phyloP scores from a whole-genome alignment of 2,329 filamentous ascomycete genomes.

The Coniochaeta sp. region DNA sequence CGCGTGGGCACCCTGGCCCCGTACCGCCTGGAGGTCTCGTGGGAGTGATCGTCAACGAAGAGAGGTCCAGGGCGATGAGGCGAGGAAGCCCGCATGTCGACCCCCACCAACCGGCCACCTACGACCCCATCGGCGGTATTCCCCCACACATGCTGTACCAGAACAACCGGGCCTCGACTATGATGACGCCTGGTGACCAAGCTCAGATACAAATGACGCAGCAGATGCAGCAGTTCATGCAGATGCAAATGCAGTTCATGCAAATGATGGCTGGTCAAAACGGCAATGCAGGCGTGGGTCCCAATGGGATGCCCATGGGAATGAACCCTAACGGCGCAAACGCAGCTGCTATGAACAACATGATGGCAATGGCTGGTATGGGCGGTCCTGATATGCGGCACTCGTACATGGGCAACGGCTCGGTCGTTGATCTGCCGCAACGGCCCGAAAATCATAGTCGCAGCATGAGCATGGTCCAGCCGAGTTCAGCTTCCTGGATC shows the following conservation, averaged over 20 bases:
- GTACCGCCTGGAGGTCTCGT: constrained; percentile 71
- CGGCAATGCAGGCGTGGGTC: constrained; percentile 9
- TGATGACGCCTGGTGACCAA: constrained; percentile 57
- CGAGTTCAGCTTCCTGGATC: constrained; percentile 53
- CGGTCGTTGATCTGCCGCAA: constrained; percentile 35
- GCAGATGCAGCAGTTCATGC: constrained; percentile 83
- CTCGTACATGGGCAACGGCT: constrained; percentile 38
- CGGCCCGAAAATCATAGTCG: constrained; percentile 44
- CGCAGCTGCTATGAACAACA: constrained; percentile 25
- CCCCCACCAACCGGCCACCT: constrained; percentile 30
- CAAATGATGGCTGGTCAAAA: constrained; percentile 58
- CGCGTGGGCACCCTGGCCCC: constrained; percentile 19
- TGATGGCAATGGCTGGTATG: constrained; percentile 22
- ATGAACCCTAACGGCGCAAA: constrained; percentile 9
- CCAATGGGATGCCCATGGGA: constrained; percentile 17
- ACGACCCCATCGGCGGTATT: constrained; percentile 43
- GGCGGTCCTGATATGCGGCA: constrained; percentile 24
- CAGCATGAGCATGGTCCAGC: constrained; percentile 80
- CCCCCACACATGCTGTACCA: constrained; percentile 42
- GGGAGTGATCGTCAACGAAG: constrained; percentile 81
- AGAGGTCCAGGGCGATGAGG: constrained; percentile 69
- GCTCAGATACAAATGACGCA: constrained; percentile 74
- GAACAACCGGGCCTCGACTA: constrained; percentile 19
- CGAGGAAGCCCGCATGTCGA: constrained; percentile 70
- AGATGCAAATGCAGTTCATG: constrained; percentile 94